These are phyloP conservation scores for Thermoascus crustaceus DNA, from an alignment of 2,329 filamentous ascomycete species.

Conservation along the genomic window DNA sequence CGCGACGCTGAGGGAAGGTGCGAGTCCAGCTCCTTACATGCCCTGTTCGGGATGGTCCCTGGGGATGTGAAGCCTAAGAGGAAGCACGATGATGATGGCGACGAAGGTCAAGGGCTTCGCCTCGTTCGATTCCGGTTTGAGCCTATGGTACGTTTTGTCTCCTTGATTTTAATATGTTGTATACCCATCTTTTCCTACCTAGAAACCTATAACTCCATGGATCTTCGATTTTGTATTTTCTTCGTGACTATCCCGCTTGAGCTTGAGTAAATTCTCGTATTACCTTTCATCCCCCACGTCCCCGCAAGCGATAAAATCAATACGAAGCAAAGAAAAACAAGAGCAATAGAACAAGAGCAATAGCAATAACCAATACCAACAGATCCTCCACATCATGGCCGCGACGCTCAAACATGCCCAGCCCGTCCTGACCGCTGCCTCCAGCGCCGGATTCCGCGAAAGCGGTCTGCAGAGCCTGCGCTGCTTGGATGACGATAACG, in stretches of 20 bases:
- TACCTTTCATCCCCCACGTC: background rate
- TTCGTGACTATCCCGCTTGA: background rate
- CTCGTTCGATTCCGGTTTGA: constrained; percentile 85
- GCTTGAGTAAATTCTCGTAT: background rate
- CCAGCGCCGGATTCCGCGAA: constrained; percentile 80
- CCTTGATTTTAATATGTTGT: background rate
- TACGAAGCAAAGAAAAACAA: no score
- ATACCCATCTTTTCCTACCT: constrained; percentile 4
- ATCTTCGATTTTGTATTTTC: background rate
- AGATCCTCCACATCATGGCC: constrained; percentile 86
- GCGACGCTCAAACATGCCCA: constrained; percentile 69
- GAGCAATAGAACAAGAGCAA: background rate
- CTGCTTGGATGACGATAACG: constrained; percentile 30
- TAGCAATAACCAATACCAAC: constrained; percentile 8
- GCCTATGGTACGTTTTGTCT: constrained; percentile 63
- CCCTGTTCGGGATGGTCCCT: constrained; percentile 37
- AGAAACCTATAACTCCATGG: background rate
- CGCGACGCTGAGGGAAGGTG: constrained; percentile 9
- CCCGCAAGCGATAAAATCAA: background rate
- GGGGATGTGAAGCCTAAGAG: constrained; percentile 22
- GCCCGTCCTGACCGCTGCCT: constrained; percentile 62
- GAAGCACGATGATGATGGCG: constrained; percentile 35
- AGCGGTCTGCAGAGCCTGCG: constrained; percentile 67
- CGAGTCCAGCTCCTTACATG: constrained; percentile 25
- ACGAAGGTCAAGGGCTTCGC: constrained; percentile 25